Conservation (phyloP, 176 grass and related monocot species). For the Poa pratensis region DNA sequence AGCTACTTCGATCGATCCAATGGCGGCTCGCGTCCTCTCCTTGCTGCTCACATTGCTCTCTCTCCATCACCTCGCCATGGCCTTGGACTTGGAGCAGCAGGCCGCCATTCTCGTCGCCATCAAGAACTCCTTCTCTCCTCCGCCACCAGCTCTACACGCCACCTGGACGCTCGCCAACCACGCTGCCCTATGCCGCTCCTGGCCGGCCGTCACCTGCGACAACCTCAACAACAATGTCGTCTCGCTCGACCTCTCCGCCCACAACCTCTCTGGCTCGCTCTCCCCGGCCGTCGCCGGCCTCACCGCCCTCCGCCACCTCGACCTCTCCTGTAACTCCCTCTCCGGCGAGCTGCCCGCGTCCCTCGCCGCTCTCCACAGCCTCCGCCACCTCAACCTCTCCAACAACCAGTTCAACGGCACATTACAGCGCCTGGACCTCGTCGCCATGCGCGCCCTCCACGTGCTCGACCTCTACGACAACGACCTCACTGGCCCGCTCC, state of each 20-base stretch:
- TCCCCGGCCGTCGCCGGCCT: slow-evolving; percentile 47
- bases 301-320: slow-evolving; percentile 40
- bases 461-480: slow-evolving; percentile 83
- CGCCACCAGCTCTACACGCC: slow-evolving; percentile 17
- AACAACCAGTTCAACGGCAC: slow-evolving; percentile 85
- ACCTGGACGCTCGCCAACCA: slow-evolving; percentile 53
- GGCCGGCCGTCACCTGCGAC: slow-evolving; percentile 61
- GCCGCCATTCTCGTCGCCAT: slow-evolving; percentile 55
- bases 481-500: slow-evolving; percentile 60
- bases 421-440: slow-evolving; percentile 44
- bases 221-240: slow-evolving; percentile 37
- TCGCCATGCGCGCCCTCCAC: slow-evolving; percentile 38
- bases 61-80: not conserved
- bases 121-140: slow-evolving; percentile 51
- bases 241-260: slow-evolving; percentile 60
- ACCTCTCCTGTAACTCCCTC: slow-evolving; percentile 51
- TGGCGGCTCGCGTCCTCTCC: not conserved
- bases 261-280: slow-evolving; percentile 64
- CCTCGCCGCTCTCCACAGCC: slow-evolving; percentile 32
- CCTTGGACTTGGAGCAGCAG: slow-evolving; percentile 28
- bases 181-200: slow-evolving; percentile 59
- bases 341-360: slow-evolving; percentile 37
- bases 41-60: not conserved
- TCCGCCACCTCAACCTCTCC: slow-evolving; percentile 72
- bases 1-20: not conserved